phyloP scores from a whole-genome alignment of 345 rosid genomes.

The Jatropha curcas region DNA sequence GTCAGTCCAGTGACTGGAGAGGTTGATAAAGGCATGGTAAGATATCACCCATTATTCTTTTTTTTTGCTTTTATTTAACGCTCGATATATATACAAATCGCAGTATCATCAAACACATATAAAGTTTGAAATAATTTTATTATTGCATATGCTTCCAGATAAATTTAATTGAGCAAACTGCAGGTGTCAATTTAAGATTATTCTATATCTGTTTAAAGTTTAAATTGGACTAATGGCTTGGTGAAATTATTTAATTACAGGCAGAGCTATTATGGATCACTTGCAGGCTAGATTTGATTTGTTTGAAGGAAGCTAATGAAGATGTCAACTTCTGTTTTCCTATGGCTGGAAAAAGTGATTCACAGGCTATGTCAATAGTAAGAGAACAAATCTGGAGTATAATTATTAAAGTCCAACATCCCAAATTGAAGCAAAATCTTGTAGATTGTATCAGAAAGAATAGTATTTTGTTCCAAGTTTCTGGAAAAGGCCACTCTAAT shows the following conservation, averaged over 20 bases:
- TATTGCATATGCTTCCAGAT: not conserved
- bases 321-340: constrained; percentile 45
- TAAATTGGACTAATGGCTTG: not conserved
- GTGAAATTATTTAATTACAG: constrained; percentile 46
- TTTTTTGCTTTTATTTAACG: constrained; percentile 18
- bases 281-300: constrained; percentile 59
- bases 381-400: constrained; percentile 46
- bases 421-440: constrained; percentile 47
- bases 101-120: too few species aligned
- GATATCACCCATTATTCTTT: constrained; percentile 10
- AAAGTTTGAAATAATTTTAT: not conserved
- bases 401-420: constrained; percentile 37
- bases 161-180: not conserved
- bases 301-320: constrained; percentile 50
- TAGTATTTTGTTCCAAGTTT: constrained; percentile 31
- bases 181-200: not conserved
- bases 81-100: too few species aligned
- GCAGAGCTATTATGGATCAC: constrained; percentile 54
- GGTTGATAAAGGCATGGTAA: constrained; percentile 58
- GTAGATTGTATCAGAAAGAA: constrained; percentile 58
- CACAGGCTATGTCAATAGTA: constrained; percentile 28
- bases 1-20: constrained; percentile 49
- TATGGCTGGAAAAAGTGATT: constrained; percentile 14
- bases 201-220: not conserved
- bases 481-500: constrained; percentile 43